phyloP scores from a whole-genome alignment of 345 rosid genomes.

The Draba incana region DNA sequence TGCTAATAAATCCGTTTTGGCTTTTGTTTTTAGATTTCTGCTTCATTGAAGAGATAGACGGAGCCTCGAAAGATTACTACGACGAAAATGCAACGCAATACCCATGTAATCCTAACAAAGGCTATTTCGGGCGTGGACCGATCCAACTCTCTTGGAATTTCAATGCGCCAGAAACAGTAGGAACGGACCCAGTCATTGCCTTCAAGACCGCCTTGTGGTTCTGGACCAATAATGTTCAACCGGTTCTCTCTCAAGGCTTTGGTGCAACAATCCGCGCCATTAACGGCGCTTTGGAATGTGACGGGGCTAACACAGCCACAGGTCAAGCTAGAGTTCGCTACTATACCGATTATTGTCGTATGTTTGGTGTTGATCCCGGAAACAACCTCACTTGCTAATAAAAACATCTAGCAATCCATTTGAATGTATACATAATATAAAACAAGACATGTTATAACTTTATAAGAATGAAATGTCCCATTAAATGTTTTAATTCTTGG shows the following conservation, averaged over 20 bases:
- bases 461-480: slow-evolving; percentile 14
- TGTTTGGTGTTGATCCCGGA: slow-evolving; percentile 58
- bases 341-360: slow-evolving; percentile 55
- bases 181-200: slow-evolving; percentile 52
- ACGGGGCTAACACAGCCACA: slow-evolving; percentile 46
- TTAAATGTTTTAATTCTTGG: not conserved
- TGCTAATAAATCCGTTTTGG: too few relatives aligned
- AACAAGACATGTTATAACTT: not conserved
- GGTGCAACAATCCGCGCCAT: slow-evolving; percentile 72
- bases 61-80: slow-evolving; percentile 52
- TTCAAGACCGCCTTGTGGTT: slow-evolving; percentile 77
- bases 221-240: slow-evolving; percentile 61
- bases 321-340: slow-evolving; percentile 52
- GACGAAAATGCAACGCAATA: slow-evolving; percentile 47
- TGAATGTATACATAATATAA: not conserved
- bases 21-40: slow-evolving; percentile 53
- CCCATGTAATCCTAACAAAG: slow-evolving; percentile 58
- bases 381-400: slow-evolving; percentile 60
- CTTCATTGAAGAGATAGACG: slow-evolving; percentile 59
- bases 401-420: not conserved
- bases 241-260: slow-evolving; percentile 61
- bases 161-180: slow-evolving; percentile 69
- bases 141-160: slow-evolving; percentile 67
- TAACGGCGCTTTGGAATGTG: slow-evolving; percentile 60
- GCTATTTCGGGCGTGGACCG: slow-evolving; percentile 69